phyloP scores from a whole-genome alignment of 2,329 filamentous ascomycete genomes.

The Verruconis gallopava region DNA sequence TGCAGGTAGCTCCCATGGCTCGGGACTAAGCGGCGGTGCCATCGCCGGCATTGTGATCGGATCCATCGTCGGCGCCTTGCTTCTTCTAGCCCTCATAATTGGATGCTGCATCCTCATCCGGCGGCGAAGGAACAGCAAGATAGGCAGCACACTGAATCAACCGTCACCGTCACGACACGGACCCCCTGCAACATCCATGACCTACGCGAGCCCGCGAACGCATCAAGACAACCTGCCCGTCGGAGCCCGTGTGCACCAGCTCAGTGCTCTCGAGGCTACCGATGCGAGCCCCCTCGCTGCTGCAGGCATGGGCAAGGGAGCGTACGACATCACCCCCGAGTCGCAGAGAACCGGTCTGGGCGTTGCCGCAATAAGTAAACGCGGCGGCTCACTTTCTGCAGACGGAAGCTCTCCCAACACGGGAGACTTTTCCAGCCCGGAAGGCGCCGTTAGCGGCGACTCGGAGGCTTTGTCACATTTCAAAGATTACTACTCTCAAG shows the following conservation, averaged over 20 bases:
- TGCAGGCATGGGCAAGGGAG: constrained; percentile 55
- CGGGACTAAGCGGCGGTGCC: constrained; percentile 62
- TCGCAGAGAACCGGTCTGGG: constrained; percentile 40
- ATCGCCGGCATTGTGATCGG: constrained; percentile 89
- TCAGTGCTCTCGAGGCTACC: constrained; percentile 81
- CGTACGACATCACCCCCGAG: constrained; percentile 58
- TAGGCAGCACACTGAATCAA: constrained; percentile 75
- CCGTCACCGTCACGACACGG: constrained; percentile 51
- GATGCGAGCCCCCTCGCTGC: constrained; percentile 17
- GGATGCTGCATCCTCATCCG: constrained; percentile 46
- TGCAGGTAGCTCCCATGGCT: constrained; percentile 21
- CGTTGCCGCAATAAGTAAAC: constrained; percentile 48
- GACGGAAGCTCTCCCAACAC: constrained; percentile 57
- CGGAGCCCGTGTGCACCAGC: constrained; percentile 81
- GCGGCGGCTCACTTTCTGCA: constrained; percentile 82
- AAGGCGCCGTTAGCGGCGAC: constrained; percentile 72
- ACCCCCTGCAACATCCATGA: constrained; percentile 24
- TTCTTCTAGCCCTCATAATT: constrained; percentile 54
- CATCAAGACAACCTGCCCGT: constrained; percentile 47
- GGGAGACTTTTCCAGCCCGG: constrained; percentile 70
- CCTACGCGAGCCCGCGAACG: constrained; percentile 26
- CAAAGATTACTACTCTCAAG: constrained; percentile 97
- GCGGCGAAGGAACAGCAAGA: constrained; percentile 45
- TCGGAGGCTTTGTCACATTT: constrained; percentile 94
- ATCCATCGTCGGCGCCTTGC: constrained; percentile 53